Conservation (phyloP, 257 asterid species). For the Asclepias syriaca region DNA sequence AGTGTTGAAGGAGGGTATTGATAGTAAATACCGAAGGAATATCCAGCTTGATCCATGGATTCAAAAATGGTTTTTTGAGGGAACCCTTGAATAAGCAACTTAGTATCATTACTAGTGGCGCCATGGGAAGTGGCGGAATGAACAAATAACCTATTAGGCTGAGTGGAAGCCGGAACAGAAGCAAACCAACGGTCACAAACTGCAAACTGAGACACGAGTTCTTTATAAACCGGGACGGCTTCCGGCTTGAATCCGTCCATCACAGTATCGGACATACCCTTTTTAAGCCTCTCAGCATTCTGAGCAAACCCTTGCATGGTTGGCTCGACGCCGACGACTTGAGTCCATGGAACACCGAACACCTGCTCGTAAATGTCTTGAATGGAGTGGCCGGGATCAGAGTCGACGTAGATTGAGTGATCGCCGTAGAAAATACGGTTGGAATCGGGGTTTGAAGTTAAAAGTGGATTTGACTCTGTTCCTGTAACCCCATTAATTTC, state of each 20-base stretch:
- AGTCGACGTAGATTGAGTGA: slow-evolving; percentile 43
- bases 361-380: slow-evolving; percentile 60
- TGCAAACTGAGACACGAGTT: slow-evolving; percentile 53
- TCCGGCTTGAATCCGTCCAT: slow-evolving; percentile 69
- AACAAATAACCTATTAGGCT: slow-evolving; percentile 66
- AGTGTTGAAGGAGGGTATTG: slow-evolving; percentile 67
- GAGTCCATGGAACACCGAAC: slow-evolving; percentile 44
- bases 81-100: slow-evolving; percentile 40
- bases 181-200: slow-evolving; percentile 80
- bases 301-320: slow-evolving; percentile 63
- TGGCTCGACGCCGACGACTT: slow-evolving; percentile 19
- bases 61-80: slow-evolving; percentile 79
- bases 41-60: slow-evolving; percentile 51
- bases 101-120: slow-evolving; percentile 35
- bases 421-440: slow-evolving; percentile 28
- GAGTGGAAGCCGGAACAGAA: slow-evolving; percentile 68
- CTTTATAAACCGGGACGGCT: slow-evolving; percentile 41
- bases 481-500: slow-evolving; percentile 64
- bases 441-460: slow-evolving; percentile 37
- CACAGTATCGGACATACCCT: slow-evolving; percentile 46
- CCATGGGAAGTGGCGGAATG: slow-evolving; percentile 72
- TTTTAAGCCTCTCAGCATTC: slow-evolving; percentile 39
- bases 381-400: slow-evolving; percentile 71
- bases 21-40: slow-evolving; percentile 56
- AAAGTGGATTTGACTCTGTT: slow-evolving; percentile 50